These are phyloP conservation scores for Exobasidium cylindrosporum DNA, from an alignment of 1,284 basidiomycete genomes.

Conservation along the genomic window DNA sequence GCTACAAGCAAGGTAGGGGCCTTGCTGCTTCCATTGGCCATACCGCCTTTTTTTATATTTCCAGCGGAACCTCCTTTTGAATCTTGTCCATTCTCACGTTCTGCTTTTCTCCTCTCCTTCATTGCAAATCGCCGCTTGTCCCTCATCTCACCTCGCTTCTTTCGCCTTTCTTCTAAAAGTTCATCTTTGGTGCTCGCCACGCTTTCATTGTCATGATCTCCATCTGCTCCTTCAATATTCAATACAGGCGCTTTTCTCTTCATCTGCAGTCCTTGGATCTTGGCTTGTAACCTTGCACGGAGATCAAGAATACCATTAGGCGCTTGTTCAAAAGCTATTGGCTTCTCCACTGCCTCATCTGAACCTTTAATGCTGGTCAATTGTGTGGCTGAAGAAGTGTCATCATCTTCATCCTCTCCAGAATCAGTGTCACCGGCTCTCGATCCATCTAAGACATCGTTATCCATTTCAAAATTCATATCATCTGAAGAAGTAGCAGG, in stretches of 20 bases:
- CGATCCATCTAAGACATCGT: constrained; percentile 13
- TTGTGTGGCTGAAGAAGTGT: constrained; percentile 13
- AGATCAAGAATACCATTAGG: constrained; percentile 15
- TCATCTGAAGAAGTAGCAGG: constrained; percentile 20
- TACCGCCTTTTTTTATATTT: constrained; percentile 18
- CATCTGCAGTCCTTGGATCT: constrained; percentile 4
- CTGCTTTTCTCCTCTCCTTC: constrained; percentile 34
- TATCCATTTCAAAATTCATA: constrained; percentile 24
- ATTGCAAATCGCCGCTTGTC: constrained; percentile 44
- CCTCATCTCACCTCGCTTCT: constrained; percentile 45
- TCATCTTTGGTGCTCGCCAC: constrained; percentile 37
- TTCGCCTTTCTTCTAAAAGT: constrained; percentile 46
- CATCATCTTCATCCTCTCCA: constrained; percentile 30
- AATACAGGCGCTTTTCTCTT: not conserved
- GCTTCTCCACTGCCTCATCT: not conserved
- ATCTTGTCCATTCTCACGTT: constrained; percentile 20
- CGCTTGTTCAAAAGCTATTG: not conserved
- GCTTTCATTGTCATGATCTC: constrained; percentile 25
- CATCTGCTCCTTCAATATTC: constrained; percentile 3
- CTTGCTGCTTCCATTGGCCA: constrained; percentile 22
- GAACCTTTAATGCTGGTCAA: not conserved
- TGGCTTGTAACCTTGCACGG: constrained; percentile 8
- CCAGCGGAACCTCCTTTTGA: constrained; percentile 3
- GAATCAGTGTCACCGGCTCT: constrained; percentile 32
- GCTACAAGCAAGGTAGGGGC: constrained; percentile 38